Evolutionary conservation across 140 eudicot species (phyloP), one percentile per base, ranked within the genome.

Genomic region (Bidens hawaiensis): DNA sequence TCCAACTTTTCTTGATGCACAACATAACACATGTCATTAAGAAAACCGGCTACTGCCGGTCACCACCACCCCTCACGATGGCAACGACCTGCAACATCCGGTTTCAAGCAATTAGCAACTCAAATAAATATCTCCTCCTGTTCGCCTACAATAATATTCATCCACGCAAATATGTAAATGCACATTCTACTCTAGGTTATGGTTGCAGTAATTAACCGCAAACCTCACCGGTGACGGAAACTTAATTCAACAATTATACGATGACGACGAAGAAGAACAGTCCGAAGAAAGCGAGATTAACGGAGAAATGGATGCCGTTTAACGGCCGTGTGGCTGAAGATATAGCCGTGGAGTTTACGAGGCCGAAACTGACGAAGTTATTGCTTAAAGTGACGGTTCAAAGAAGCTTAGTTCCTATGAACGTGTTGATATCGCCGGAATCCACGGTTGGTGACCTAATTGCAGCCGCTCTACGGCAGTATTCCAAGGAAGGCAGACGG

Each of bases 381-480:
- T 70, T 90, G 52, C 63, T 90, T 45, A 84, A 90, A 58, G 97
- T 90, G 50, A 84, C 83, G 52, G 62, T 90, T 38, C 86, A 81
- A 76, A 79, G 94, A 74, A 87, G 96, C 54, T 71, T 78, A 12
- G 97, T 90, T 19, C 72, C 88, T 1, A 80, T 90, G 15, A 84
- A 82, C 62, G 94, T 90, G 19, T n/a, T 90, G 67, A 74, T 90
- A 38, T 68, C 81, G 60, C 86, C 85, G 73, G 96, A 86, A 60
- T 64, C 78, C 2, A 82, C 90, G 9, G 95, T 85, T 55, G 87
- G 78, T 4, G 97, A 84, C 13, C 46, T 90, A 17, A 90, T 86
- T 4, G 78, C 76, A 17, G 90, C 90, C 56, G 88, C 78, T 23
- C 52, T 90, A 8, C 71, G 77, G 70, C 95, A 79, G 72, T 86